Evolutionary conservation across 805 yeast genomes (phyloP), one percentile per base, ranked within the genome.

Genomic region (Starmera dryadoides): DNA sequence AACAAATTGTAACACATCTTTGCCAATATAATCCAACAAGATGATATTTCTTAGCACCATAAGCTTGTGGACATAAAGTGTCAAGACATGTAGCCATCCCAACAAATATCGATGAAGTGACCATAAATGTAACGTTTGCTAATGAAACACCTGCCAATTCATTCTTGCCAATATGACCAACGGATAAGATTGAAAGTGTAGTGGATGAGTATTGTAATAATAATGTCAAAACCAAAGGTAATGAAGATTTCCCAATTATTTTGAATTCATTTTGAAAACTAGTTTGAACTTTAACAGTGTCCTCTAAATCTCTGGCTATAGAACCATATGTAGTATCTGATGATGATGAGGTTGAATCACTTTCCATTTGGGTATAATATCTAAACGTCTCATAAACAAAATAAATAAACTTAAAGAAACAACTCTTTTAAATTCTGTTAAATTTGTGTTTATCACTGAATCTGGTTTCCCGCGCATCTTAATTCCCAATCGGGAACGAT

Each of bases 31-130:
- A 53, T 1, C 87, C 86, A 3, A 82, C 87, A 46, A 69, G 58
- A 33, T 66, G 62, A 42, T 66, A 70, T 42, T 71, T 75, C 19
- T 68, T 69, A 4, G 85, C 82, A 16, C 89, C 89, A 56, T 64
- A 82, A 0, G 87, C 87, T 52, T 82, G 88, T 0, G 88, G 79
- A 41, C 86, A 81, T 43, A 78, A 68, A 0, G 88, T 80, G 50
- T 82, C 88, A 40, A 82, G 61, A 18, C 84, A 79, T 0, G 87
- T 79, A 4, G 85, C 75, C 46, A 79, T 69, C 12, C 88, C 89
- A 44, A 79, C 80, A 38, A 79, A 71, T 4, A 82, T 72, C 0
- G 86, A 81, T 46, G 52, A 44, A 0, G 83, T 75, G 35, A 81
- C 77, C 43, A 78, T 79, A 38, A 78, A 77, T 3, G 83, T 77